Conservation (phyloP, 2,329 filamentous ascomycete genomes). For the Tolypocladium ophioglossoides region DNA sequence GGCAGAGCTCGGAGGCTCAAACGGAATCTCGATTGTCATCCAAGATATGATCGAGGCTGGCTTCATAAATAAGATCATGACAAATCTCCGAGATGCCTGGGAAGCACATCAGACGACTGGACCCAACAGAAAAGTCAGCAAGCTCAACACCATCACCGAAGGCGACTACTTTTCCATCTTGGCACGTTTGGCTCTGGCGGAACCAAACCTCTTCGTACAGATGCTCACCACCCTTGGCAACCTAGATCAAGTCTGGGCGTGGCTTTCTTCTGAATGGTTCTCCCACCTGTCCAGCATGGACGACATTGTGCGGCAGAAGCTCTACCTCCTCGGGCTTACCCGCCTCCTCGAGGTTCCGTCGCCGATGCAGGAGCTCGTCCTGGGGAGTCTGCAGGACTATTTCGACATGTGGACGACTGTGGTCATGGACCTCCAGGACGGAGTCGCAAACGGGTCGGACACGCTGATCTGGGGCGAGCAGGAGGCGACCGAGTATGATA, state of each 20-base stretch:
- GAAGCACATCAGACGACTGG: conserved; percentile 74
- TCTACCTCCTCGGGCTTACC: conserved; percentile 63
- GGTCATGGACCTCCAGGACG: conserved; percentile 54
- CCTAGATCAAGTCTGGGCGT: conserved; percentile 44
- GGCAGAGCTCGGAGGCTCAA: conserved; percentile 47
- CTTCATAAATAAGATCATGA: conserved; percentile 53
- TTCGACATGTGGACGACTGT: conserved; percentile 67
- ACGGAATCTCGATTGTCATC: conserved; percentile 52
- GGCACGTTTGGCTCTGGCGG: conserved; percentile 64
- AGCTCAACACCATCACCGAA: conserved; percentile 65
- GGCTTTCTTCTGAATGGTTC: conserved; percentile 57
- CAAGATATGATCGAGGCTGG: conserved; percentile 54
- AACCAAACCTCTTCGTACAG: conserved; percentile 56
- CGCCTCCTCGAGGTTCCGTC: conserved; percentile 56
- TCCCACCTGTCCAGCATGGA: conserved; percentile 57
- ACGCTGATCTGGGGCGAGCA: conserved; percentile 35
- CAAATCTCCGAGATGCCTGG: conserved; percentile 56
- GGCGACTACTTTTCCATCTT: conserved; percentile 81
- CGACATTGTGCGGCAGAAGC: conserved; percentile 54
- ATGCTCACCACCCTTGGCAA: conserved; percentile 37
- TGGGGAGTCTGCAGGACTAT: conserved; percentile 58
- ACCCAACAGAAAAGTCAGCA: conserved; percentile 58
- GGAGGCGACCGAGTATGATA: conserved; percentile 42
- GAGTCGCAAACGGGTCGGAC: conserved; percentile 40
- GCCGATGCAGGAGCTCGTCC: conserved; percentile 44